phyloP scores from a whole-genome alignment of 306 rosid genomes.

The Prunus dulcis region DNA sequence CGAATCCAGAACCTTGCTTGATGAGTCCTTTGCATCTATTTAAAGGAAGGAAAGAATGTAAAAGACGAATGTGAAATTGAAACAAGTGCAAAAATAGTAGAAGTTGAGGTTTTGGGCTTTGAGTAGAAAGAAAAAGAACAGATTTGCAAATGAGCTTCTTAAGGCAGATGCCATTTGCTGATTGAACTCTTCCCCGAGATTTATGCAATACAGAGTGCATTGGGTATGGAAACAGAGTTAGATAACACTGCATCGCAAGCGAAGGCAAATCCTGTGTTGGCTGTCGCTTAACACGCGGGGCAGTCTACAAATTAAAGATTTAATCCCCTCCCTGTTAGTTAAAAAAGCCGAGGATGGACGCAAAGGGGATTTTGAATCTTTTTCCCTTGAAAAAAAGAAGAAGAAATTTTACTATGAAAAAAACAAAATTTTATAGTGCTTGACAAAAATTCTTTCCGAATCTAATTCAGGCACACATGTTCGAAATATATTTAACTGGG shows the following conservation, averaged over 20 bases:
- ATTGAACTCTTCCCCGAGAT: not conserved
- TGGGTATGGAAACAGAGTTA: not conserved
- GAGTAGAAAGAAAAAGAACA: not conserved
- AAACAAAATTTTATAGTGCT: not conserved
- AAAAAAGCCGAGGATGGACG: no score
- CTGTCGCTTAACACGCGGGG: not conserved
- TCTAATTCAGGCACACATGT: not conserved
- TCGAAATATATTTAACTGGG: not conserved
- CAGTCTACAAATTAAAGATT: no score
- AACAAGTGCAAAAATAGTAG: not conserved
- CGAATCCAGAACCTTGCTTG: accelerated
- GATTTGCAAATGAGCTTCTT: not conserved
- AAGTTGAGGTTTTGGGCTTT: not conserved
- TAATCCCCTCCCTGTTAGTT: not conserved
- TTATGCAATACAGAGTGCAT: not conserved
- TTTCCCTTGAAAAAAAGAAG: not conserved
- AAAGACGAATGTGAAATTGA: not conserved
- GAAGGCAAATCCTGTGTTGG: not conserved
- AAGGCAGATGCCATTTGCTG: not conserved
- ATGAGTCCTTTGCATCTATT: no score
- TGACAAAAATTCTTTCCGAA: not conserved
- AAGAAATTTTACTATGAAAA: not conserved
- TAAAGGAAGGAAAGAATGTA: not conserved
- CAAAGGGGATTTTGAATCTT: not conserved
- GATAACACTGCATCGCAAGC: not conserved